Evolutionary conservation across 2,329 filamentous ascomycete species (phyloP).

Genomic region (Claviceps spartinae): DNA sequence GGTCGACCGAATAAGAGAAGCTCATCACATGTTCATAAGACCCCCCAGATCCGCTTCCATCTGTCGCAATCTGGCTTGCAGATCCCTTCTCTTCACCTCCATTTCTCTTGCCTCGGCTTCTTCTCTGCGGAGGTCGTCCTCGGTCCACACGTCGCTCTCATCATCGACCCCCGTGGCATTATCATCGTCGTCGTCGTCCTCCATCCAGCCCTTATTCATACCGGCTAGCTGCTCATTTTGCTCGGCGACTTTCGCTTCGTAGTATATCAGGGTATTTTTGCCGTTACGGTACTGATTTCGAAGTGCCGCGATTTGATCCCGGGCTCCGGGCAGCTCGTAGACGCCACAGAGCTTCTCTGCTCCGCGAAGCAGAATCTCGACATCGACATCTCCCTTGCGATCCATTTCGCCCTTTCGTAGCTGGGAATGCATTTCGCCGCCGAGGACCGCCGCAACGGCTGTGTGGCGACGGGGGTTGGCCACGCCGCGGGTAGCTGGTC

Average conservation of each 20-base stretch:
- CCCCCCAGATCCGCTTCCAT: conserved; percentile 45
- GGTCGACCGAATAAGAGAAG: neutral
- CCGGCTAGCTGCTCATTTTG: conserved; percentile 61
- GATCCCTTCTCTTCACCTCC: conserved; percentile 41
- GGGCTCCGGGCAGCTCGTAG: conserved; percentile 68
- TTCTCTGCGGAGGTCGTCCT: conserved; percentile 54
- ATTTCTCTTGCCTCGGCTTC: conserved; percentile 51
- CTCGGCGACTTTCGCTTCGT: conserved; percentile 66
- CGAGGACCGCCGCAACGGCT: conserved; percentile 79
- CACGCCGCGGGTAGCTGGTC: conserved; percentile 29
- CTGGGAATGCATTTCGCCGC: conserved; percentile 71
- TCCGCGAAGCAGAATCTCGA: conserved; percentile 70
- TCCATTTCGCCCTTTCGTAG: conserved; percentile 46
- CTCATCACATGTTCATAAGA: conserved; percentile 35
- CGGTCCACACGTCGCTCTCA: conserved; percentile 39
- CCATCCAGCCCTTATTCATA: conserved; percentile 53
- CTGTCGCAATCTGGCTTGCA: conserved; percentile 36
- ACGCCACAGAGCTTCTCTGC: conserved; percentile 84
- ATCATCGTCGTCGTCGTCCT: conserved; percentile 39
- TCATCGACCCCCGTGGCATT: conserved; percentile 40
- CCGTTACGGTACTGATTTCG: conserved; percentile 59
- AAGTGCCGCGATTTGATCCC: conserved; percentile 61
- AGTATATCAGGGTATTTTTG: conserved; percentile 59
- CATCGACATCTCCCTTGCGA: conserved; percentile 58
- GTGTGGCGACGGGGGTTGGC: conserved; percentile 56